A percentile compares a stretch with the other conserved stretches of the same genome.
phyloP scores from a whole-genome alignment of 1,284 basidiomycete species.

The Pascua guehoae region DNA sequence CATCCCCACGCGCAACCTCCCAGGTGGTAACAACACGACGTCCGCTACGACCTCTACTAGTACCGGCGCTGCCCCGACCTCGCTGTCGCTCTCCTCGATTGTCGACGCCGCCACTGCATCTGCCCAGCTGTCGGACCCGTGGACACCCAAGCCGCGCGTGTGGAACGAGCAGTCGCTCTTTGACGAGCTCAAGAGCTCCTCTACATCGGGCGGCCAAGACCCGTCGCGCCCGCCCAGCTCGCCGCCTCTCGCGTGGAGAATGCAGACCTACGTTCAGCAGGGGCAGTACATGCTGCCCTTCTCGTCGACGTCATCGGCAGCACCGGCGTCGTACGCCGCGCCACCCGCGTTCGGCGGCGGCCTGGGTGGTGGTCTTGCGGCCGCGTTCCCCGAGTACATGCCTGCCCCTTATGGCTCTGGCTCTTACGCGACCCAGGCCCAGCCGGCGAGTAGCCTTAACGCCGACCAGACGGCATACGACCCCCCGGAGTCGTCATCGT shows the following conservation, averaged over 20 bases:
- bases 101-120: no score
- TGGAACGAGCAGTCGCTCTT: slow-evolving; percentile 15
- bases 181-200: slow-evolving; percentile 5
- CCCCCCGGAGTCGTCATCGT: neutral
- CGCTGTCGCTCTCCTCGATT: no score
- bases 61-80: no score
- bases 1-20: no score
- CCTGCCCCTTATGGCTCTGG: neutral
- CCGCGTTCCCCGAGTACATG: slow-evolving; percentile 14
- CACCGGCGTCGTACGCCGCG: neutral
- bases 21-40: no score
- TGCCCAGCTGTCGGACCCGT: neutral
- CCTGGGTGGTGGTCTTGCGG: slow-evolving; percentile 10
- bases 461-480: neutral
- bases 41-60: no score
- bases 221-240: slow-evolving; percentile 6
- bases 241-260: neutral
- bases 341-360: slow-evolving; percentile 11
- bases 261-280: slow-evolving; percentile 8
- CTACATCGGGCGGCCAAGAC: neutral
- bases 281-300: slow-evolving; percentile 9
- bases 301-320: neutral
- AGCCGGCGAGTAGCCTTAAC: slow-evolving; percentile 14
- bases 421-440: slow-evolving; percentile 7
- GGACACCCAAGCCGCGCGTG: slow-evolving; percentile 15